Conservation (phyloP, 495 filamentous ascomycete genomes). For the Neurospora sp. region DNA sequence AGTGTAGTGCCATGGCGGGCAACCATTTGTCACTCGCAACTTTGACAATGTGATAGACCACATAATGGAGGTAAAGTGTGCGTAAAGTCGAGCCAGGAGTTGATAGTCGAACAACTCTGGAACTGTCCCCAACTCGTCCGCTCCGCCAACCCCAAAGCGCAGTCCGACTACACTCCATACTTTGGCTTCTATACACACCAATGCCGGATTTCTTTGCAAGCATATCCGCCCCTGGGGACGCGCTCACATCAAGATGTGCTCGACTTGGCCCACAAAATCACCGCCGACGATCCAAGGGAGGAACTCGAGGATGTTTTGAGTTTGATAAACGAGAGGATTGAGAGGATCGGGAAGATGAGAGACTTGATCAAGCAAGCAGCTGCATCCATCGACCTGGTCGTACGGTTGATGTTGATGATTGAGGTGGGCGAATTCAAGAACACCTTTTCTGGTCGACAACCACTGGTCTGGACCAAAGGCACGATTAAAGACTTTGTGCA, state of each 20-base stretch:
- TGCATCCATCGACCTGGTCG: slow-evolving; percentile 2
- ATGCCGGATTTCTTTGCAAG: background rate
- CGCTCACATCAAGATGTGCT: slow-evolving; percentile 1
- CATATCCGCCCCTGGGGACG: background rate
- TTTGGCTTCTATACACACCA: slow-evolving; percentile 1
- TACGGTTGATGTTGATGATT: no score
- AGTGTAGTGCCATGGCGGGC: background rate
- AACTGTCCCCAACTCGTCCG: background rate
- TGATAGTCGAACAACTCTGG: background rate
- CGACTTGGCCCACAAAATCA: background rate
- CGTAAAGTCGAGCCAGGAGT: background rate
- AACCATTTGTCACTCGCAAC: background rate
- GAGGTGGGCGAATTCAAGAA: background rate
- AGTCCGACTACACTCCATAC: background rate
- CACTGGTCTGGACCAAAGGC: background rate
- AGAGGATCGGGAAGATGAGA: background rate
- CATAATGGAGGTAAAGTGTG: background rate
- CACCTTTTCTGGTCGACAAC: background rate
- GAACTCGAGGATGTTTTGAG: background rate
- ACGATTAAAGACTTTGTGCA: background rate
- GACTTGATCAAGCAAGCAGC: background rate
- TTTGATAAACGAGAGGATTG: background rate
- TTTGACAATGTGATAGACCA: background rate
- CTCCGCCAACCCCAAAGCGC: background rate
- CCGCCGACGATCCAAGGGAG: background rate